These are phyloP conservation scores for Penicillium sp. DNA, from an alignment of 2,329 filamentous ascomycete species.

Conservation along the genomic window DNA sequence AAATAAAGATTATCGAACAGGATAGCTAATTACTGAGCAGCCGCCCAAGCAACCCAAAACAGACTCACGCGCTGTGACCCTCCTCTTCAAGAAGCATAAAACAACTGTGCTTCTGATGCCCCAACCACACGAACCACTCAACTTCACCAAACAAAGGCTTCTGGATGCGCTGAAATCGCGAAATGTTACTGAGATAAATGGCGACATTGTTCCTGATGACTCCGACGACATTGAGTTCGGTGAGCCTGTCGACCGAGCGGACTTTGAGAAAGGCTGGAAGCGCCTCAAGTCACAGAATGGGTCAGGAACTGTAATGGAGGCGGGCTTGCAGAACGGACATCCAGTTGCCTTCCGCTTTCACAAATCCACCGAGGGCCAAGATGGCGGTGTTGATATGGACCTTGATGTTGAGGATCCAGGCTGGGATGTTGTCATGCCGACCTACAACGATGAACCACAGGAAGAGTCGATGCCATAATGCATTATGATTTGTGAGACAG, in stretches of 20 bases:
- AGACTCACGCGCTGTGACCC: constrained; percentile 56
- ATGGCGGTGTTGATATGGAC: constrained; percentile 25
- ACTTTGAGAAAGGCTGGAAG: constrained; percentile 51
- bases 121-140: constrained; percentile 57
- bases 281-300: constrained; percentile 30
- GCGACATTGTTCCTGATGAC: constrained; percentile 38
- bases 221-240: constrained; percentile 48
- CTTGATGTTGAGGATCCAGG: constrained; percentile 32
- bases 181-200: constrained; percentile 41
- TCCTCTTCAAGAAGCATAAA: constrained; percentile 71
- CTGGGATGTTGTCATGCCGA: constrained; percentile 39
- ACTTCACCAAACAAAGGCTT: constrained; percentile 57
- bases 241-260: constrained; percentile 47
- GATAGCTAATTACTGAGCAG: constrained; percentile 5
- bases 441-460: constrained; percentile 34
- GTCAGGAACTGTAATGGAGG: constrained; percentile 26
- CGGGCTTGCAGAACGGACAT: constrained; percentile 31
- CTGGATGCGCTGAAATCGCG: constrained; percentile 53
- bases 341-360: constrained; percentile 38
- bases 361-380: constrained; percentile 14
- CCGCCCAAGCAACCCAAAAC: constrained; percentile 20
- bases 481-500: neutral
- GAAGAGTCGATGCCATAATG: constrained; percentile 9
- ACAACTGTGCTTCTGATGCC: constrained; percentile 69
- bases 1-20: neutral